phyloP scores from a whole-genome alignment of 345 rosid species.

The Citrus trifoliata region DNA sequence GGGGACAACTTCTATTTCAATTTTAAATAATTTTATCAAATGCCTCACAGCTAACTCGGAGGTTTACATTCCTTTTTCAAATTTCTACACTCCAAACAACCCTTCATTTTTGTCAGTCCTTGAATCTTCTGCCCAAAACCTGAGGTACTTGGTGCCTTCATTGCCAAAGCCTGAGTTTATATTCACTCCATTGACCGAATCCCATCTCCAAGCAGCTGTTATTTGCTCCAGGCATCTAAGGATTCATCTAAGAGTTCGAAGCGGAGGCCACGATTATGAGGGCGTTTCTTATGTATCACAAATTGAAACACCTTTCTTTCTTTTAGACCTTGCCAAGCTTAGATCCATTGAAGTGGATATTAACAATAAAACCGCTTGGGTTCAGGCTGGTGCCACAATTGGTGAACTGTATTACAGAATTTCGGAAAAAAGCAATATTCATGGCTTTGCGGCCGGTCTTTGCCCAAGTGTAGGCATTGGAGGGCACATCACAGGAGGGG shows the following conservation, averaged over 20 bases:
- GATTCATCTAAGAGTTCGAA: conserved; percentile 19
- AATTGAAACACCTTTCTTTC: conserved; percentile 24
- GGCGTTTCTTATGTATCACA: conserved; percentile 26
- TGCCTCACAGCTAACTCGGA: too few relatives aligned
- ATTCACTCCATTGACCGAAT: conserved; percentile 10
- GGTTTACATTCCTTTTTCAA: background rate
- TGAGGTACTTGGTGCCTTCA: conserved; percentile 18
- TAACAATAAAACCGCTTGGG: conserved; percentile 23
- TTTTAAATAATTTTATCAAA: too few relatives aligned
- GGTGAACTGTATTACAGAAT: conserved; percentile 33
- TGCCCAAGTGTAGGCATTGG: conserved; percentile 27
- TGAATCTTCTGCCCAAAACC: background rate
- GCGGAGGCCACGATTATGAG: conserved; percentile 40
- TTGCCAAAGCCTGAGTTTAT: conserved; percentile 20
- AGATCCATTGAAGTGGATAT: conserved; percentile 20
- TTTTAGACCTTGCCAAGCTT: conserved; percentile 25
- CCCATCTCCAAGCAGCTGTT: conserved; percentile 29
- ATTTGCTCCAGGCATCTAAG: conserved; percentile 17
- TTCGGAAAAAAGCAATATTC: conserved; percentile 11
- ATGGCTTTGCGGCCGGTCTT: conserved; percentile 27
- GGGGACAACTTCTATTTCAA: too few relatives aligned
- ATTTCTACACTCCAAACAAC: background rate
- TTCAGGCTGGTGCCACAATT: conserved; percentile 30
- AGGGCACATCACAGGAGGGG: conserved; percentile 19
- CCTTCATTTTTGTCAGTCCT: background rate